Percentiles rank a stretch among this genome's conserved stretches.
phyloP scores from a whole-genome alignment of 768 basidiomycete genomes.

The Russula ochroleuca region DNA sequence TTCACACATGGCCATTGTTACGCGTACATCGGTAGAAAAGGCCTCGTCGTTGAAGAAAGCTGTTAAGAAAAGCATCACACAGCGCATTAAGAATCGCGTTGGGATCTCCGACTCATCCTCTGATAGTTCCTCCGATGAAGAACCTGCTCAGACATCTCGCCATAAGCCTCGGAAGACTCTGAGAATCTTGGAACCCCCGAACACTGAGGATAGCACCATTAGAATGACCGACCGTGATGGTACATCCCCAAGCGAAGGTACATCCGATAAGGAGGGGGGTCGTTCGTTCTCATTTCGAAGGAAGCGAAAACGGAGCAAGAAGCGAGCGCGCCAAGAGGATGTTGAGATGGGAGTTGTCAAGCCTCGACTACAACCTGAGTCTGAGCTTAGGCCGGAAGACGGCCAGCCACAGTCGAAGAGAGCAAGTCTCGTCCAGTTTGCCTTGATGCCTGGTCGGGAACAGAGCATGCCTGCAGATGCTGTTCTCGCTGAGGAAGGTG shows the following conservation, averaged over 20 bases:
- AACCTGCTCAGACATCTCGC: conserved; percentile 22
- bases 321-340: conserved; percentile 26
- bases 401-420: conserved; percentile 27
- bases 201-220: conserved; percentile 11
- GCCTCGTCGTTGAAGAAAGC: conserved; percentile 80
- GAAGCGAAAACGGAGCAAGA: conserved; percentile 29
- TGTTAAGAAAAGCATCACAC: conserved; percentile 74
- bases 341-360: conserved; percentile 35
- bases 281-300: conserved; percentile 27
- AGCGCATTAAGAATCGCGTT: conserved; percentile 69
- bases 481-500: conserved; percentile 67
- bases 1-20: conserved; percentile 87
- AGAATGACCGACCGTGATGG: conserved; percentile 30
- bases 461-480: conserved; percentile 90
- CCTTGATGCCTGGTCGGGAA: conserved; percentile 42
- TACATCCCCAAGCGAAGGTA: conserved; percentile 28
- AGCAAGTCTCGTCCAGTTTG: conserved; percentile 33
- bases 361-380: conserved; percentile 30
- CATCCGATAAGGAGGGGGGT: conserved; percentile 25
- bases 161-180: conserved; percentile 25
- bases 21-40: conserved; percentile 37
- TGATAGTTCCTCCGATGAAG: conserved; percentile 45
- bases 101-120: conserved; percentile 48
- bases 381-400: conserved; percentile 25
- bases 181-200: conserved; percentile 6